phyloP scores from a whole-genome alignment of 306 rosid genomes.

The Pterocarpus macrocarpus region DNA sequence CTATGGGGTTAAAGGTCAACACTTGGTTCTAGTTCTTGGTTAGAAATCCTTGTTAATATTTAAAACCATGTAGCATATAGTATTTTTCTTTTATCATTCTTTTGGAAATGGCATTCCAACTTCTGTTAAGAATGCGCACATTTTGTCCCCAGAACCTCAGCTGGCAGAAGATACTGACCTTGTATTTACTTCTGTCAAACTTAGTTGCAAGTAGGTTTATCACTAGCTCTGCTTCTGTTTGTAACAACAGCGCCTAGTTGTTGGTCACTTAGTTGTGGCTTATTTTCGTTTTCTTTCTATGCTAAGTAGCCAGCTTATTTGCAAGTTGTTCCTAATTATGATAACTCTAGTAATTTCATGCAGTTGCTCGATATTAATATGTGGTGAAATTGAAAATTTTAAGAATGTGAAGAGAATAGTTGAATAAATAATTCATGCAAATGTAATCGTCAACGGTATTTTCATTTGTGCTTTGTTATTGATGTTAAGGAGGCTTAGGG shows the following conservation, averaged over 20 bases:
- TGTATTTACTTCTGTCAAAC: conserved; percentile 7
- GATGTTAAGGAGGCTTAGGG: too few relatives aligned
- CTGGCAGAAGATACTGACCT: not conserved
- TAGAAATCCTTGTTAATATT: not conserved
- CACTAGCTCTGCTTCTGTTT: not conserved
- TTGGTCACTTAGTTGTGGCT: not conserved
- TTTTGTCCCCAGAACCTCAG: not conserved
- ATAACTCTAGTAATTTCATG: not conserved
- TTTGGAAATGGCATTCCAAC: not conserved
- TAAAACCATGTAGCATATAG: not conserved
- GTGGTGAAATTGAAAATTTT: not conserved
- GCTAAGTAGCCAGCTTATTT: not conserved
- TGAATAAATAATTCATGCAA: not conserved
- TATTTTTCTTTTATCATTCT: not conserved
- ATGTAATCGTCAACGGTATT: not conserved
- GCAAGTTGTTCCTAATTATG: not conserved
- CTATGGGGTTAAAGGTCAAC: not conserved
- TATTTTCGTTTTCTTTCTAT: not conserved
- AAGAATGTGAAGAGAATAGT: not conserved
- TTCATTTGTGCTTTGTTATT: not conserved
- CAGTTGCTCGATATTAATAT: not conserved
- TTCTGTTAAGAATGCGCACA: not conserved
- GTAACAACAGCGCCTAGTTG: not conserved
- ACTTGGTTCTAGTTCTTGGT: not conserved
- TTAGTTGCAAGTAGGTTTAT: not conserved